A percentile compares a stretch with the other conserved stretches of the same genome.
phyloP scores from a whole-genome alignment of 192 early-diverging fungal species.

The Umbelopsis sp. region DNA sequence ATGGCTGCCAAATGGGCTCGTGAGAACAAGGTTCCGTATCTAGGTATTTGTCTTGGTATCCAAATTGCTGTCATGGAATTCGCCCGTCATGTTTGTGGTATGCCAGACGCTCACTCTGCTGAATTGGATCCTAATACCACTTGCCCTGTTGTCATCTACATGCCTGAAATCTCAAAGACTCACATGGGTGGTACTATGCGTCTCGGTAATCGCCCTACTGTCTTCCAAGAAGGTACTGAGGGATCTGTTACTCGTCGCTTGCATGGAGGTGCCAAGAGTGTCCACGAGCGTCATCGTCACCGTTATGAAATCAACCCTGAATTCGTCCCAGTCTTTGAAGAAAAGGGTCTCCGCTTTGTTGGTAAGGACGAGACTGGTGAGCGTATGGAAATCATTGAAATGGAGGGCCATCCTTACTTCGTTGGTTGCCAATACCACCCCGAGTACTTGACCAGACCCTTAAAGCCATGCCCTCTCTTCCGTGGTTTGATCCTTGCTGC shows the following conservation, averaged over 20 bases:
- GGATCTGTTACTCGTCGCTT: conserved; percentile 69
- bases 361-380: conserved; percentile 94
- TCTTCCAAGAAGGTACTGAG: conserved; percentile 70
- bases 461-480: conserved; percentile 91
- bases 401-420: conserved; percentile 87
- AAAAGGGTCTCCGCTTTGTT: conserved; percentile 83
- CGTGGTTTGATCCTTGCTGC: conserved; percentile 91
- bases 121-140: conserved; percentile 80
- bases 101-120: conserved; percentile 79
- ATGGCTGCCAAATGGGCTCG: conserved; percentile 95
- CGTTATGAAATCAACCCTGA: conserved; percentile 98
- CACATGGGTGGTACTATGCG: conserved; percentile 98
- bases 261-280: conserved; percentile 54
- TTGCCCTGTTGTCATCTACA: conserved; percentile 86
- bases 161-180: conserved; percentile 95
- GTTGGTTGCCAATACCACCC: conserved; percentile 97
- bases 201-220: conserved; percentile 81
- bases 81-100: conserved; percentile 88
- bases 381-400: conserved; percentile 98
- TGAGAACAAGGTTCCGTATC: conserved; percentile 95
- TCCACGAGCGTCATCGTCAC: conserved; percentile 95
- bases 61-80: conserved; percentile 98
- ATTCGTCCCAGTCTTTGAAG: conserved; percentile 72
- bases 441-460: conserved; percentile 94
- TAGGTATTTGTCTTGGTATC: conserved; percentile 97